These are phyloP conservation scores for Bjerkandera adusta DNA, from an alignment of 1,284 basidiomycete species.

Conservation along the genomic window DNA sequence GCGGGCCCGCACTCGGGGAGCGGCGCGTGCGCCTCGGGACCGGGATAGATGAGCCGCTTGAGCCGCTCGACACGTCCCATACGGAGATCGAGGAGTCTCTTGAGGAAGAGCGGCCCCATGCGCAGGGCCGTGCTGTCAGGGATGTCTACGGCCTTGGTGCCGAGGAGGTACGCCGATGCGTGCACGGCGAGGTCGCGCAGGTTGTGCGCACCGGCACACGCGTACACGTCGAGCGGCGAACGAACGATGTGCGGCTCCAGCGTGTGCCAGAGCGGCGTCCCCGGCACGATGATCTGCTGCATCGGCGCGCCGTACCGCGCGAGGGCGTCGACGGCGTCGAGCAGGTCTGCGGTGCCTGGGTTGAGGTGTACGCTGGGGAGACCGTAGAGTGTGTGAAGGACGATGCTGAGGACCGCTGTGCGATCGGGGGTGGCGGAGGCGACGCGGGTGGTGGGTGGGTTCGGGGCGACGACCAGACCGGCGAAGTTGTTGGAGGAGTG, in stretches of 20 bases:
- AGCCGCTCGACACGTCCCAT: conserved; percentile 34
- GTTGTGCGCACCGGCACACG: conserved; percentile 33
- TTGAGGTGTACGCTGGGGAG: conserved; percentile 23
- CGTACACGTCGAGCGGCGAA: conserved; percentile 27
- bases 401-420: conserved; percentile 23
- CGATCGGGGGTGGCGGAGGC: neutral
- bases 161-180: conserved; percentile 35
- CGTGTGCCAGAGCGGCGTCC: conserved; percentile 17
- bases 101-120: conserved; percentile 40
- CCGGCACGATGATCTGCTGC: neutral
- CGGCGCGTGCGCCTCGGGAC: conserved; percentile 31
- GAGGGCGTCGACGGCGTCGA: conserved; percentile 19
- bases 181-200: conserved; percentile 35
- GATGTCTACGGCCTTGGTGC: conserved; percentile 29
- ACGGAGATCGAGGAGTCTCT: conserved; percentile 40
- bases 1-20: conserved; percentile 25
- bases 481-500: conserved; percentile 38
- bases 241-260: neutral
- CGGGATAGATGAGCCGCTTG: conserved; percentile 33
- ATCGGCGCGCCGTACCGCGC: conserved; percentile 19
- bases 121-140: conserved; percentile 31
- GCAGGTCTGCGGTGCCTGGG: conserved; percentile 19
- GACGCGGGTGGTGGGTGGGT: too few species aligned
- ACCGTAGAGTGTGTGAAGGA: conserved; percentile 27
- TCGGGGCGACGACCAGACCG: conserved; percentile 20